Base-by-base conservation (phyloP, 805 yeast species). In the Lipomyces chichibuensis region DNA sequence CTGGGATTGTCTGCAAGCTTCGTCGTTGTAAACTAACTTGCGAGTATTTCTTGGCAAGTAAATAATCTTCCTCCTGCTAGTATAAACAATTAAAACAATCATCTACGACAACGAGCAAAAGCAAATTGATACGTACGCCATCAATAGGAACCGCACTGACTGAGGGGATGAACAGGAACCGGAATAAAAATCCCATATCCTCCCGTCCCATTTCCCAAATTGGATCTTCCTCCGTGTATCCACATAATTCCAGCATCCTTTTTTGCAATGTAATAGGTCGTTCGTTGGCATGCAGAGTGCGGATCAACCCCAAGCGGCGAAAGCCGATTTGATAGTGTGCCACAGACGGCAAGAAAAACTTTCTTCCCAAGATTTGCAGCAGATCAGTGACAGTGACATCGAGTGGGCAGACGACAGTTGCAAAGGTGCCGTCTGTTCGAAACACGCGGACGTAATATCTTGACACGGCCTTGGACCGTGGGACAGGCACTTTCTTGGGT, bases 1-100 rank as follows among this genome's bases (percentile, higher is more conserved):
- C 89, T 0, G 98, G 98, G 7, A 94, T 90, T 23, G 91, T 91
- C 69, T 91, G 91, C 64, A 93, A 80, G 72, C 89, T 88, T 80
- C 89, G 84, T 64, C 89, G 85, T 51, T 87, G 84, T 68, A 92
- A 82, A 75, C 90, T 86, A 11, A 91, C 96, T 75, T 87, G 86
- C 27, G 88, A 87, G 69, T 88, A 88, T 76, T 90, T 90, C 66
- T 82, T 33, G 2, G 29, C 55, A 25, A 37, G 14, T 13, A 33
- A 11, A 8, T 59, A 6, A 35, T 64, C 60, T 49, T 65, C 64
- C 20, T 65, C 66, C 33, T 46, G 27, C 53, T 59, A 59, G 8
- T 52, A 23, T 33, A 53, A 33, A 33, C 29, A 29, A 14, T 33
- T 53, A n/a, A 27, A 5, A 20, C 33, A 29, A 25, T 51, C 17